Evolutionary conservation across 2,329 filamentous ascomycete species (phyloP).

Genomic region (Aspergillus eucalypticola): DNA sequence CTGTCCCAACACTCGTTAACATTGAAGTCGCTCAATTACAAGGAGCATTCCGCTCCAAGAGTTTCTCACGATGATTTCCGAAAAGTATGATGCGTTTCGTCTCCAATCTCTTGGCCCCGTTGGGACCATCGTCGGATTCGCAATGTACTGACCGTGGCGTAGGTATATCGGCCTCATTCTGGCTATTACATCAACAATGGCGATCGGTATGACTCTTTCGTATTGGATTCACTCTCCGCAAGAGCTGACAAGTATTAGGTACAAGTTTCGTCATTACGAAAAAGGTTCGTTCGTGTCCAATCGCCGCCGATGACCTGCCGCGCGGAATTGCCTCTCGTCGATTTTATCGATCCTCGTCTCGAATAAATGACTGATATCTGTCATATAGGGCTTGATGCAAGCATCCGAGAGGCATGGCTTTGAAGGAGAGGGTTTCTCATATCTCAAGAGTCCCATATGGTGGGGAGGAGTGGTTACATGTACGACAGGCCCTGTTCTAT

Average conservation of each 20-base stretch:
- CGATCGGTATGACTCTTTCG: constrained; percentile 41
- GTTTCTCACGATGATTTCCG: constrained; percentile 41
- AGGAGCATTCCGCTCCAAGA: constrained; percentile 42
- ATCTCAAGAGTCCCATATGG: constrained; percentile 93
- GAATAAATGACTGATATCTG: constrained; percentile 22
- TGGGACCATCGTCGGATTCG: constrained; percentile 23
- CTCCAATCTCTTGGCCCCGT: constrained; percentile 2
- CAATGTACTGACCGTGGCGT: constrained; percentile 7
- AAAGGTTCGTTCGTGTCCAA: constrained; percentile 63
- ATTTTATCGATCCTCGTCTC: constrained; percentile 8
- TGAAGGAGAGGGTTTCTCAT: constrained; percentile 93
- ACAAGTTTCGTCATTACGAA: constrained; percentile 99
- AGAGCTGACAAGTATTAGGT: constrained; percentile 53
- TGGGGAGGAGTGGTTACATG: constrained; percentile 91
- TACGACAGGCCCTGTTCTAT: constrained; percentile 50
- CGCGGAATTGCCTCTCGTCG: constrained; percentile 10
- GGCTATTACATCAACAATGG: constrained; percentile 51
- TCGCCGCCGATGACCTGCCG: constrained; percentile 3
- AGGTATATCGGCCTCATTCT: constrained; percentile 51
- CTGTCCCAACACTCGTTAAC: constrained; percentile 22
- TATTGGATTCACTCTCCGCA: neutral
- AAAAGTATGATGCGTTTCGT: constrained; percentile 38
- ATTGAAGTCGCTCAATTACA: constrained; percentile 35
- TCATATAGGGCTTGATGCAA: constrained; percentile 75
- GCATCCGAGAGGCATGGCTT: constrained; percentile 91